phyloP scores from a whole-genome alignment of 169 alveolate genomes.

The Perkinsus chesapeaki region DNA sequence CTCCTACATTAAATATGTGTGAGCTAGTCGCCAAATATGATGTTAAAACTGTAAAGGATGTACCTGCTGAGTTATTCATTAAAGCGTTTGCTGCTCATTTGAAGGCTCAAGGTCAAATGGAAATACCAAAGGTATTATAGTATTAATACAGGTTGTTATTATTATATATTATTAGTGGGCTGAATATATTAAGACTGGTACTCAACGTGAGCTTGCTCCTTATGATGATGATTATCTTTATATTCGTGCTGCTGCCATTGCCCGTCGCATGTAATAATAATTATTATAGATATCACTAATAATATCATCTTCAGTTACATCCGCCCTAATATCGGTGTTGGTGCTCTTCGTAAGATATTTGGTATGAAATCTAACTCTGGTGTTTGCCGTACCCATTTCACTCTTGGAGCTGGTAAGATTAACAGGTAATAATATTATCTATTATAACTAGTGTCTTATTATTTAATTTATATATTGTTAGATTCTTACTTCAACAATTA shows the following conservation, averaged over 20 bases:
- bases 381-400: not conserved
- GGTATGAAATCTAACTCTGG: conserved; percentile 8
- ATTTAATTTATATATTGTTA: not conserved
- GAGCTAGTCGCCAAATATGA: conserved; percentile 1
- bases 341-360: conserved; percentile 12
- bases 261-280: conserved; percentile 1
- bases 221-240: conserved; percentile 12
- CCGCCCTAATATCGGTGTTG: conserved; percentile 10
- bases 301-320: not conserved
- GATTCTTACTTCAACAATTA: conserved; percentile 10
- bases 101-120: conserved; percentile 17
- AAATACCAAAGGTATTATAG: not conserved
- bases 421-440: not conserved
- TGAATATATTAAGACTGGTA: conserved; percentile 13
- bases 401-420: not conserved
- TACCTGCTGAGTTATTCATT: conserved; percentile 10
- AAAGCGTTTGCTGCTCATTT: conserved; percentile 7
- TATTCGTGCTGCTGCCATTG: conserved; percentile 15
- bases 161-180: not conserved
- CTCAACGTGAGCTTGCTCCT: conserved; percentile 13
- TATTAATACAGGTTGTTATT: not conserved
- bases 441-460: not conserved
- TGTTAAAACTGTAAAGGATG: conserved; percentile 14
- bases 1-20: not conserved
- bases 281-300: not conserved